phyloP scores from a whole-genome alignment of 2,329 filamentous ascomycete species.

The Basipetospora sp. region DNA sequence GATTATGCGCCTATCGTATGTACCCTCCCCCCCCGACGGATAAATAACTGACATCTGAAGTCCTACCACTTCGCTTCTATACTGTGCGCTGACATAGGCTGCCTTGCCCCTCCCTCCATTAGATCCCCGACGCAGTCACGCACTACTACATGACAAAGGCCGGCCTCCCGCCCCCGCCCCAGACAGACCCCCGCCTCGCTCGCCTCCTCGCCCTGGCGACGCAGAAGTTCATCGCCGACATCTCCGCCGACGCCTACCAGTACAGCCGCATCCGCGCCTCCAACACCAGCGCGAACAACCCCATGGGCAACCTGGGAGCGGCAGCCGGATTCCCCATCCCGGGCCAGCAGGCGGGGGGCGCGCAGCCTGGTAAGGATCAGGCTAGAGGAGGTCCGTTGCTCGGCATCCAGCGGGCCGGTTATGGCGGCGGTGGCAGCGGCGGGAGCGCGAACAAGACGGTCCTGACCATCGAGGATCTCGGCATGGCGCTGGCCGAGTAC shows the following conservation, averaged over 20 bases:
- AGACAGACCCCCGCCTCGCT: constrained; percentile 78
- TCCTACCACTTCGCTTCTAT: too few species aligned
- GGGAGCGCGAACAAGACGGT: constrained; percentile 84
- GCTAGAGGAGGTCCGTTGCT: constrained; percentile 46
- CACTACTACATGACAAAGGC: constrained; percentile 96
- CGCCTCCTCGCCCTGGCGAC: constrained; percentile 92
- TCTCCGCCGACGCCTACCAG: constrained; percentile 94
- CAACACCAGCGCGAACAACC: constrained; percentile 72
- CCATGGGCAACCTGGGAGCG: constrained; percentile 72
- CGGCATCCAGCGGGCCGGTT: constrained; percentile 64
- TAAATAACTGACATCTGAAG: too few species aligned
- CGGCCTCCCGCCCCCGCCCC: constrained; percentile 80
- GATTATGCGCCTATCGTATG: constrained; percentile 92
- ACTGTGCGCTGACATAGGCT: too few species aligned
- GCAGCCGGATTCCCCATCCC: constrained; percentile 54
- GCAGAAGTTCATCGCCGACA: constrained; percentile 96
- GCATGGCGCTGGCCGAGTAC: constrained; percentile 95
- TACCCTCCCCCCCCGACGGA: constrained; percentile 10
- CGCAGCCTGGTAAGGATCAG: constrained; percentile 41
- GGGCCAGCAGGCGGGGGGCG: constrained; percentile 44
- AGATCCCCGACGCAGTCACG: constrained; percentile 96
- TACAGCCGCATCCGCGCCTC: constrained; percentile 93
- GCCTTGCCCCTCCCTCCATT: background rate
- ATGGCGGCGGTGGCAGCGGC: constrained; percentile 76
- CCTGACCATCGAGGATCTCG: constrained; percentile 94